Evolutionary conservation across 1,139 yeast genomes (phyloP).

Genomic region (Debaryomyces robertsiae): DNA sequence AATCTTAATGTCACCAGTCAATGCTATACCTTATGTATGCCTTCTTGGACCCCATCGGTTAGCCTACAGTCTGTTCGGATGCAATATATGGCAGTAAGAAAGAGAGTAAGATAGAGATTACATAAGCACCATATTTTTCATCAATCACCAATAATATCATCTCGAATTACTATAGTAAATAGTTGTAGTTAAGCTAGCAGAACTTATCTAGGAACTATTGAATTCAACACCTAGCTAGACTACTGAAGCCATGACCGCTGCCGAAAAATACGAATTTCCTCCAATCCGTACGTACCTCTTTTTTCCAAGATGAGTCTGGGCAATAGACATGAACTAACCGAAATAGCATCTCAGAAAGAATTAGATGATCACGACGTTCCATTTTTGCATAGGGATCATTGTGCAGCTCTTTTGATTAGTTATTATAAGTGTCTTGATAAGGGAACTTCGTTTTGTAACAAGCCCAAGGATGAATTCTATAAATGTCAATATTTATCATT

Average conservation of each 20-base stretch:
- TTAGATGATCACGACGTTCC: conserved; percentile 49
- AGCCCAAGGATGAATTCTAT: conserved; percentile 49
- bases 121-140: conserved; percentile 1
- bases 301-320: neutral
- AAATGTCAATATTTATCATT: conserved; percentile 50
- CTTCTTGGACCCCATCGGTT: too few relatives aligned
- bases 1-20: too few relatives aligned
- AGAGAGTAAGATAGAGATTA: too few relatives aligned
- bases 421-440: conserved; percentile 51
- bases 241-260: conserved; percentile 7
- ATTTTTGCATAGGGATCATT: conserved; percentile 48
- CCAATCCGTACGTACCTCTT: conserved; percentile 27
- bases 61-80: too few relatives aligned
- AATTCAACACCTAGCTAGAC: neutral
- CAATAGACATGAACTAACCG: conserved; percentile 6
- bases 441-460: conserved; percentile 46
- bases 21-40: too few relatives aligned
- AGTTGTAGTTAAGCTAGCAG: neutral
- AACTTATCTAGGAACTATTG: neutral
- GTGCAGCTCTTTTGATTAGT: conserved; percentile 49
- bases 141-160: conserved; percentile 8
- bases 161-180: conserved; percentile 6
- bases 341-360: conserved; percentile 40
- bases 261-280: conserved; percentile 27
- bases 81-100: too few relatives aligned